Evolutionary conservation across 768 basidiomycete species (phyloP).

Genomic region (Cystobasidiopsis lactophilus): DNA sequence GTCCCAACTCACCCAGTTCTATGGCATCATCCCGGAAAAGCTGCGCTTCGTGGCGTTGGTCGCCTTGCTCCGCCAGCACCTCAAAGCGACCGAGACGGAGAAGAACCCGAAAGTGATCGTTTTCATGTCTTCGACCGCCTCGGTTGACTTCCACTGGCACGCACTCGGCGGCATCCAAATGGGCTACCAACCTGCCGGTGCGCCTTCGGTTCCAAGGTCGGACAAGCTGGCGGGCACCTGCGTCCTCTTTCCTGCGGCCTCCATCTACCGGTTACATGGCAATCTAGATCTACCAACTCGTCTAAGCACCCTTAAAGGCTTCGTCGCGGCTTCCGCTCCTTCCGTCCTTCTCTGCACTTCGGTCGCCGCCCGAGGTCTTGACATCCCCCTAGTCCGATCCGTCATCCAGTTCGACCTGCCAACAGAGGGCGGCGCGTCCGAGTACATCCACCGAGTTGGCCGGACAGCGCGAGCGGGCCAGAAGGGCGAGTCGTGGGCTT

Average conservation of each 20-base stretch:
- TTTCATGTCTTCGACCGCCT: slow-evolving; percentile 90
- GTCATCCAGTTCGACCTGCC: slow-evolving; percentile 94
- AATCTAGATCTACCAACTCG: slow-evolving; percentile 64
- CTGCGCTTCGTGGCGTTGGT: slow-evolving; percentile 78
- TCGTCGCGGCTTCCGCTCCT: slow-evolving; percentile 31
- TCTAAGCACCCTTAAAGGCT: slow-evolving; percentile 57
- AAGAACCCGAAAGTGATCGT: slow-evolving; percentile 59
- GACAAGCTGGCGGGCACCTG: slow-evolving; percentile 26
- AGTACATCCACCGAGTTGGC: slow-evolving; percentile 91
- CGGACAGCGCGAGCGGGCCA: slow-evolving; percentile 90
- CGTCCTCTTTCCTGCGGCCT: slow-evolving; percentile 54
- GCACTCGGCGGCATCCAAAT: slow-evolving; percentile 52
- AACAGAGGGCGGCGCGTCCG: slow-evolving; percentile 83
- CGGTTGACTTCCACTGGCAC: slow-evolving; percentile 90
- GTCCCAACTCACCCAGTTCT: slow-evolving; percentile 77
- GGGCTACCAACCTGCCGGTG: slow-evolving; percentile 26
- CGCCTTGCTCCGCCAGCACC: slow-evolving; percentile 50
- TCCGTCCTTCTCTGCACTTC: slow-evolving; percentile 84
- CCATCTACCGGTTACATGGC: slow-evolving; percentile 76
- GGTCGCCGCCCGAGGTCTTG: slow-evolving; percentile 93
- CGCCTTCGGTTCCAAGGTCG: slow-evolving; percentile 8
- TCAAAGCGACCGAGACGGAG: slow-evolving; percentile 2
- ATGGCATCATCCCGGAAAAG: slow-evolving; percentile 71
- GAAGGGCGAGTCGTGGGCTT: slow-evolving; percentile 86
- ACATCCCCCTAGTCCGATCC: slow-evolving; percentile 76